Base-by-base conservation (phyloP, 129 eudicot species). In the Apium graveolens region DNA sequence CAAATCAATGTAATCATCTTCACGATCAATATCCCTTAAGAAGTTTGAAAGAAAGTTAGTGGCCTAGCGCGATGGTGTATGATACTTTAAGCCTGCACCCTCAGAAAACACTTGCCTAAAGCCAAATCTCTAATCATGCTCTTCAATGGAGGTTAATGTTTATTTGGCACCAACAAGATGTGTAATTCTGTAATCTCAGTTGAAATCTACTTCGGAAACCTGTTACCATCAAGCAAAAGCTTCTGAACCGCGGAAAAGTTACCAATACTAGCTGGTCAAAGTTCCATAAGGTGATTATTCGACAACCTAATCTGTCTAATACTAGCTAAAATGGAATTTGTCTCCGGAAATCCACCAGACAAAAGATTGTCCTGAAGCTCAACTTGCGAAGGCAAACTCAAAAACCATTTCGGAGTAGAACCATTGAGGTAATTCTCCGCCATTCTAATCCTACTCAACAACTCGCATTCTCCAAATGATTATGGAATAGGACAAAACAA, bases 321-420 rank as follows among this genome's bases (percentile, higher is more conserved):
- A 73, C 37, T 85, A 13, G 73, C 81, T 0, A 97, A 90, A 12
- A 78, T 78, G 6, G 79, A 73, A 20, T 78, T 82, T 17, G 89
- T 89, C 65, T 81, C 96, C 10, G 98, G 98, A 51, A 93, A 90
- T 37, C 73, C 84, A 7, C 98, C 98, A 37, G 93, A 82, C 12
- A 93, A 80, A 29, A 93, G 84, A 82, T 93, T 93, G 34, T 91
- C 89, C 44, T 91, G 98, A 74, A 93, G 93, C 84, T 93, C 98
- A 44, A 93, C 96, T 78, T 93, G 98, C 2, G 96, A 82, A 3
- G 98, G 96, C 80, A 93, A 85, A 70, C 91, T 90, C 41, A 91
- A 84, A 53, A 93, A 83, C 55, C 98, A 97, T 7, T 88, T 82
- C 5, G 98, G 98, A 79, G 91, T 93, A 17, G 98, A 93, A 41